Percentiles rank a stretch among this genome's conserved stretches.
Conservation (phyloP, 139 green algal species). For the Zygnema cylindricum region DNA sequence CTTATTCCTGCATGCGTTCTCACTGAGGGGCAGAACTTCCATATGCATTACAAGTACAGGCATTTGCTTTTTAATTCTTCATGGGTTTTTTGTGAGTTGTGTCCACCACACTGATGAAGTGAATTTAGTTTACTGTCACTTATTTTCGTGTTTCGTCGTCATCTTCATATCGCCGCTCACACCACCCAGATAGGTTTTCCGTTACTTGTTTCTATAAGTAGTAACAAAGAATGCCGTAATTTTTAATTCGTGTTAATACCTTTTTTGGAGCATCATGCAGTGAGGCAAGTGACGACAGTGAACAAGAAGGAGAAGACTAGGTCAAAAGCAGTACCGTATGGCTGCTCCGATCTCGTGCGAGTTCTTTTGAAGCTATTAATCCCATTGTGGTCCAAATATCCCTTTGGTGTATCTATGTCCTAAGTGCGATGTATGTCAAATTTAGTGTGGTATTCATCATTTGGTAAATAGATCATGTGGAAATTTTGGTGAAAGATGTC, state of each 20-base stretch:
- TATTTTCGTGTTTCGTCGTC: too few relatives aligned
- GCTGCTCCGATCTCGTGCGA: not conserved
- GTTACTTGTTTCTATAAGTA: not conserved
- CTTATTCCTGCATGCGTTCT: not conserved
- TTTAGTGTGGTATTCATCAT: too few relatives aligned
- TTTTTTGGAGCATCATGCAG: not conserved
- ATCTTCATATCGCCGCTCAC: not conserved
- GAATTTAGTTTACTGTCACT: too few relatives aligned
- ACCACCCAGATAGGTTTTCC: not conserved
- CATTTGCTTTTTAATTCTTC: too few relatives aligned
- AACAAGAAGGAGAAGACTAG: conserved; percentile 6
- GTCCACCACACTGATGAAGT: too few relatives aligned
- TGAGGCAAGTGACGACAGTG: conserved; percentile 43
- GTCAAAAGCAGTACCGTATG: not conserved
- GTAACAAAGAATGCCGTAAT: not conserved
- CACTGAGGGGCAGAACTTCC: not conserved
- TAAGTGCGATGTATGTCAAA: too few relatives aligned
- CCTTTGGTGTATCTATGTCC: too few relatives aligned
- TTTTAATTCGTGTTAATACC: not conserved
- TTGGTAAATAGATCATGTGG: too few relatives aligned
- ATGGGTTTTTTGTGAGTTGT: not conserved
- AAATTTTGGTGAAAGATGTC: too few relatives aligned
- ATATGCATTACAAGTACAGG: not conserved
- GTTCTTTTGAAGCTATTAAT: not conserved
- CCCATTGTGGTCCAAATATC: too few relatives aligned